Percentiles rank a stretch among this genome's conserved stretches.
Conservation (phyloP, 768 basidiomycete genomes). For the Mycena alexandri region DNA sequence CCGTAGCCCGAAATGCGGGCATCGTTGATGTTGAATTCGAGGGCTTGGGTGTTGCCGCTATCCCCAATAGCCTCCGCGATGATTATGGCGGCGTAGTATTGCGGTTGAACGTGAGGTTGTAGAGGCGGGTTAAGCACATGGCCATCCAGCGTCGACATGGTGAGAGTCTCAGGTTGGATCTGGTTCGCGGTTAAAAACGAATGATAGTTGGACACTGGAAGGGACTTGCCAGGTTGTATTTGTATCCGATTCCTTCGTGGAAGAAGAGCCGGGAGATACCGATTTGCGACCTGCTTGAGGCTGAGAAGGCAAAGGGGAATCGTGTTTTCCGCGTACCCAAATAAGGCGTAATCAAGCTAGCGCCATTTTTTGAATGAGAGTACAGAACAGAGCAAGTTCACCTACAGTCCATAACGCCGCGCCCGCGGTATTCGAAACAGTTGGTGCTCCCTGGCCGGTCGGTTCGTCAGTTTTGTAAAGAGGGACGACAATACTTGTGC, state of each 20-base stretch:
- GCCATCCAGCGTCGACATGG: slow-evolving; percentile 69
- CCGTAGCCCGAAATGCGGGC: slow-evolving; percentile 70
- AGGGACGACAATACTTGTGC: background rate
- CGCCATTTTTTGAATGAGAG: background rate
- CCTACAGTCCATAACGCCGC: slow-evolving; percentile 70
- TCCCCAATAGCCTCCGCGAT: slow-evolving; percentile 68
- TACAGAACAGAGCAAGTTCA: background rate
- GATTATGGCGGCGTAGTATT: slow-evolving; percentile 76
- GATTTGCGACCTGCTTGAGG: slow-evolving; percentile 53
- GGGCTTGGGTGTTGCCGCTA: slow-evolving; percentile 53
- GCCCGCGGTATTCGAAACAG: slow-evolving; percentile 78
- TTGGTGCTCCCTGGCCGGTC: slow-evolving; percentile 58
- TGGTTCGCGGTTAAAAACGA: slow-evolving; percentile 39
- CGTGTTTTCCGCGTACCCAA: slow-evolving; percentile 50
- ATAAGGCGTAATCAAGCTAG: slow-evolving; percentile 70
- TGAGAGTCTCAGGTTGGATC: slow-evolving; percentile 75
- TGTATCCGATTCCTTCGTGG: slow-evolving; percentile 78
- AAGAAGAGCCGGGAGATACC: slow-evolving; percentile 70
- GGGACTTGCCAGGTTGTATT: slow-evolving; percentile 69
- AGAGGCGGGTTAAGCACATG: slow-evolving; percentile 61
- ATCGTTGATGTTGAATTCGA: slow-evolving; percentile 64
- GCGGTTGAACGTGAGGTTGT: slow-evolving; percentile 72
- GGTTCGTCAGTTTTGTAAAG: background rate
- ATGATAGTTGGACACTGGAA: background rate
- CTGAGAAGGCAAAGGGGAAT: background rate